A percentile compares a stretch with the other conserved stretches of the same genome.
These are phyloP conservation scores for Alternaria ethzedia DNA, from an alignment of 2,329 filamentous ascomycete genomes.

Conservation along the genomic window DNA sequence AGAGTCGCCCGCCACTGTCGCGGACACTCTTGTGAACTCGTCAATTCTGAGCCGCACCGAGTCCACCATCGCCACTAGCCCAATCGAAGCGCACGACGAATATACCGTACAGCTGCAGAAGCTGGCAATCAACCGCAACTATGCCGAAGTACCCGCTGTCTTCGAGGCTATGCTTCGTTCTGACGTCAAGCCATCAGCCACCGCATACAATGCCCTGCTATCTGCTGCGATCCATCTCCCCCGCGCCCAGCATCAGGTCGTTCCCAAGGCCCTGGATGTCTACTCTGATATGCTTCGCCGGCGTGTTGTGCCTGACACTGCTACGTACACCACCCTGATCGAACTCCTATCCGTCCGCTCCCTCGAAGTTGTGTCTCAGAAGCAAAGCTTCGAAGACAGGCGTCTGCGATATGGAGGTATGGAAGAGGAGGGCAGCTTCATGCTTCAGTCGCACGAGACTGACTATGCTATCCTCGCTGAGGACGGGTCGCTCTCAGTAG, in stretches of 20 bases:
- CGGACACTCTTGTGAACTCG: slow-evolving; percentile 36
- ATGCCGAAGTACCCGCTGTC: slow-evolving; percentile 85
- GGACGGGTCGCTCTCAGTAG: slow-evolving; percentile 85
- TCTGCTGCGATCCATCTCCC: slow-evolving; percentile 84
- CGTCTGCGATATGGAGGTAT: slow-evolving; percentile 83
- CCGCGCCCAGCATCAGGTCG: slow-evolving; percentile 78
- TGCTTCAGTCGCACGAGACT: slow-evolving; percentile 85
- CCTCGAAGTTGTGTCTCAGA: slow-evolving; percentile 76
- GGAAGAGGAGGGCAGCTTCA: slow-evolving; percentile 82
- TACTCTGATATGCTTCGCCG: slow-evolving; percentile 96
- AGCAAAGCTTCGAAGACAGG: slow-evolving; percentile 78
- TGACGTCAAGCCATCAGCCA: slow-evolving; percentile 78
- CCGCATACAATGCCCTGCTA: slow-evolving; percentile 91
- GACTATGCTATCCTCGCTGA: slow-evolving; percentile 86
- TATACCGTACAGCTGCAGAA: slow-evolving; percentile 81
- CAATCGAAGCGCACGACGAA: slow-evolving; percentile 65
- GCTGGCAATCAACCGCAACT: slow-evolving; percentile 74
- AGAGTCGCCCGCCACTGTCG: slow-evolving; percentile 40
- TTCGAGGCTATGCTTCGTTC: slow-evolving; percentile 90
- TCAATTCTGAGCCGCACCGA: slow-evolving; percentile 36
- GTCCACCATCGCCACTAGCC: slow-evolving; percentile 65
- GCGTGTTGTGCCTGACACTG: slow-evolving; percentile 78
- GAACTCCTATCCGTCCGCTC: slow-evolving; percentile 81
- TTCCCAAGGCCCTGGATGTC: slow-evolving; percentile 90
- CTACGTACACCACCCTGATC: slow-evolving; percentile 88